Base-by-base conservation (phyloP, 768 basidiomycete genomes). In the Dentipellis sp. region DNA sequence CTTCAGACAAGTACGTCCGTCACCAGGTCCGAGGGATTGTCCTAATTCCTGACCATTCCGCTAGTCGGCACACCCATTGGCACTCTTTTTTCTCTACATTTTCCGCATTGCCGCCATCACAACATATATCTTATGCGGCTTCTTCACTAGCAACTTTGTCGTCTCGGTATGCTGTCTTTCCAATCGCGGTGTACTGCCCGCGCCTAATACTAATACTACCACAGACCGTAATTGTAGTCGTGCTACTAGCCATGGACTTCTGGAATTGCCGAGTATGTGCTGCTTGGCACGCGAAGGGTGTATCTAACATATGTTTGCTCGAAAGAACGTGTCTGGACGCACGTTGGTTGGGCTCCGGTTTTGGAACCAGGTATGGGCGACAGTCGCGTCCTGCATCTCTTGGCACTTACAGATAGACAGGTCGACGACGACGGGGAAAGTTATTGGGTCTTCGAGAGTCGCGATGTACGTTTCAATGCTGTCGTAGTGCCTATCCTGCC, bases 371-470 rank as follows among this genome's bases (percentile, higher is more conserved):
- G 86, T 85, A 53, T 53, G 58, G 49, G 22, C 16, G 52, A 22
- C 11, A 23, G 55, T 9, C 11, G 29, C 23, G 29, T n/a, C 6
- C 12, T 36, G 73, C 75, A 55, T 70, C 73, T 57, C 55, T 53
- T 34, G 39, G 47, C 38, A 10, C 12, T 10, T 6, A 21, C 53
- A 59, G 58, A 39, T 46, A 38, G 29, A 6, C 58, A 88, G 85
- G 93, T 98, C 12, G 94, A 98, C 64, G 94, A 97, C 54, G 94
- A 97, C 61, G 97, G 97, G 2, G 91, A 95, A 69, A 82, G 78
- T 69, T 94, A 86, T 63, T 99, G 97, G 97, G 94, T 99, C 10
- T 99, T 99, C 62, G 97, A 99, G 72, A 89, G 88, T 65, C 81
- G 94, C 65, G 94, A 97, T 70, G 95, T 95, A 71, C 66, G 88